Evolutionary conservation across 2,329 filamentous ascomycete species (phyloP).

Genomic region (Microcyclospora pomicola): DNA sequence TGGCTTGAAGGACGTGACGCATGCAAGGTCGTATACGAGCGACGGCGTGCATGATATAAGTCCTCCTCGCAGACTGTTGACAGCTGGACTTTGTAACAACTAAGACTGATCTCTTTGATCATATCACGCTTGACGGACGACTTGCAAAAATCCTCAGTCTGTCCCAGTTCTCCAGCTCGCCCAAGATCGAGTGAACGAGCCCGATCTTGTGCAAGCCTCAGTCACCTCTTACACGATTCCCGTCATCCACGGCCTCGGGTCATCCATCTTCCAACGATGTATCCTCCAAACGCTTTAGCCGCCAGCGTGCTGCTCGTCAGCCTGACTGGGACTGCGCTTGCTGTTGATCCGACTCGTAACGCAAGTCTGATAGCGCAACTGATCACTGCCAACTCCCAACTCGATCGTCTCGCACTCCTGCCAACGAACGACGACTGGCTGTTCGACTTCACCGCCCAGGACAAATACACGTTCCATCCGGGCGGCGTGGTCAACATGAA

Average conservation of each 20-base stretch:
- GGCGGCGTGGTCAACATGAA: constrained; percentile 40
- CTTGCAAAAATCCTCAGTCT: too few relatives aligned
- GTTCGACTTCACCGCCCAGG: constrained; percentile 34
- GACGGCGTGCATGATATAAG: too few relatives aligned
- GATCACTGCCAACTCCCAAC: constrained; percentile 29
- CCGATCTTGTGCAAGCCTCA: background rate
- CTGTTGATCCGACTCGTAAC: constrained; percentile 28
- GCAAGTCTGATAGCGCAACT: constrained; percentile 27
- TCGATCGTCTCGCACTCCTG: constrained; percentile 32
- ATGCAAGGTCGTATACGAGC: too few relatives aligned
- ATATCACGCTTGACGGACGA: too few relatives aligned
- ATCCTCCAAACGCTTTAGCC: constrained; percentile 4
- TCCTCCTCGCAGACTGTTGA: too few relatives aligned
- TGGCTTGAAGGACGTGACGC: too few relatives aligned
- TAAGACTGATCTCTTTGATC: too few relatives aligned
- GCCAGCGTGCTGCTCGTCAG: constrained; percentile 11
- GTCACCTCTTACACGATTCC: background rate
- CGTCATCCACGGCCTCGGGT: background rate
- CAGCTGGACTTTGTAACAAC: too few relatives aligned
- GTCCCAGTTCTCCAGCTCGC: background rate
- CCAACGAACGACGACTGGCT: constrained; percentile 31
- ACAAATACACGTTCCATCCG: constrained; percentile 30
- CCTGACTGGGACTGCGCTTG: constrained; percentile 12
- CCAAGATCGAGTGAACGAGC: background rate
- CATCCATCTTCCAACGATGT: constrained; percentile 6